These are phyloP conservation scores for Staphylotrichum tortipilum DNA, from an alignment of 495 filamentous ascomycete genomes.

Conservation along the genomic window DNA sequence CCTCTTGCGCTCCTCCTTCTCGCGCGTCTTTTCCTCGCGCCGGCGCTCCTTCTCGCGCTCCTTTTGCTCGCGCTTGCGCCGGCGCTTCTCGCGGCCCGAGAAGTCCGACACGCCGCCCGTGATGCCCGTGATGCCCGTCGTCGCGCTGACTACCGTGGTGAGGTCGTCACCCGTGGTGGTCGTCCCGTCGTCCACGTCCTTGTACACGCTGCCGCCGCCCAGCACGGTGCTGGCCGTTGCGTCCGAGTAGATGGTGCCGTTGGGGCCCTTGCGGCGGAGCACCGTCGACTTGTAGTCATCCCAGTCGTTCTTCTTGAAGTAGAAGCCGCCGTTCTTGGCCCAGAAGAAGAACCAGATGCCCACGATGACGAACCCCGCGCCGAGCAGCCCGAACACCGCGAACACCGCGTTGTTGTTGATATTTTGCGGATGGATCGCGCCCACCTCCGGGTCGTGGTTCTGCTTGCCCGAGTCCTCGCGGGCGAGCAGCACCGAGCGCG, in stretches of 20 bases:
- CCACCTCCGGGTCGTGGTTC: constrained; percentile 31
- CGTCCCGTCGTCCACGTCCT: constrained; percentile 51
- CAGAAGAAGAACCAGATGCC: constrained; percentile 98
- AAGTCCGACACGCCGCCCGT: constrained; percentile 40
- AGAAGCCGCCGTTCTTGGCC: constrained; percentile 91
- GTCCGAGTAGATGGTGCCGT: constrained; percentile 70
- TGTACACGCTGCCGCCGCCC: constrained; percentile 68
- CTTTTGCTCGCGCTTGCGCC: constrained; percentile 43
- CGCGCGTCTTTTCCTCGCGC: constrained; percentile 34
- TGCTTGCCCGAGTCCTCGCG: constrained; percentile 21
- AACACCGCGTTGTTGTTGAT: constrained; percentile 83
- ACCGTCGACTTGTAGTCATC: constrained; percentile 98
- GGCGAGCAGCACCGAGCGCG: constrained; percentile 29
- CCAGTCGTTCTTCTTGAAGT: constrained; percentile 80
- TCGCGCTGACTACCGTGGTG: constrained; percentile 31
- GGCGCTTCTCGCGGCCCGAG: constrained; percentile 36
- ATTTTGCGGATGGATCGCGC: constrained; percentile 51
- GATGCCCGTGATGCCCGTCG: constrained; percentile 38
- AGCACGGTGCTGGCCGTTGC: constrained; percentile 74
- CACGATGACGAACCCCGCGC: constrained; percentile 63
- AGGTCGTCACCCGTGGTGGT: constrained; percentile 36
- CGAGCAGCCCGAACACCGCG: constrained; percentile 76
- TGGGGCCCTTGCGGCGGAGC: constrained; percentile 80
- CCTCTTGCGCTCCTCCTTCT: constrained; percentile 38
- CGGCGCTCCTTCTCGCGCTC: constrained; percentile 40